Evolutionary conservation across 2,329 filamentous ascomycete genomes (phyloP).

Genomic region (Lasiodiplodia hormozganensis): DNA sequence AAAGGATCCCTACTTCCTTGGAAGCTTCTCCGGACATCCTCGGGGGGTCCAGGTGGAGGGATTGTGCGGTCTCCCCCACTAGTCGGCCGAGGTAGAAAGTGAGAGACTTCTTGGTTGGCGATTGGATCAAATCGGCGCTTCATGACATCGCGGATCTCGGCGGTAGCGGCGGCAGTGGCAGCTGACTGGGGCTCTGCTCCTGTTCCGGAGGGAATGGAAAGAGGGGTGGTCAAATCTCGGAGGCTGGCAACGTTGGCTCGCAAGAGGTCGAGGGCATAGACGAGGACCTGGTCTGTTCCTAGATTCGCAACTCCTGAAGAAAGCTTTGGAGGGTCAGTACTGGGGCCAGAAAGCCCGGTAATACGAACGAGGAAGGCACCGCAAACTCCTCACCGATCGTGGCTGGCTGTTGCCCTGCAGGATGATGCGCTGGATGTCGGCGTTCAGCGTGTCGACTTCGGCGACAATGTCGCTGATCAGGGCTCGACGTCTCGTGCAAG

Average conservation of each 20-base stretch:
- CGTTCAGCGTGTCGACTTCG: constrained; percentile 20
- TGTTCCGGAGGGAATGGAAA: not conserved
- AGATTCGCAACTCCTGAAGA: constrained; percentile 8
- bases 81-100: constrained; percentile 8
- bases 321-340: constrained; percentile 20
- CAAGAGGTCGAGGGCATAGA: constrained; percentile 18
- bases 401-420: constrained; percentile 12
- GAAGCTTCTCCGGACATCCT: constrained; percentile 26
- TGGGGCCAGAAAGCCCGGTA: not conserved
- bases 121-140: constrained; percentile 17
- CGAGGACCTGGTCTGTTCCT: constrained; percentile 23
- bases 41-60: constrained; percentile 5
- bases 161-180: constrained; percentile 17
- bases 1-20: constrained; percentile 21
- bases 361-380: constrained; percentile 1
- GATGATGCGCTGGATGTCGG: constrained; percentile 12
- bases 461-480: constrained; percentile 24
- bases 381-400: constrained; percentile 24
- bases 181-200: constrained; percentile 1
- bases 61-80: constrained; percentile 21
- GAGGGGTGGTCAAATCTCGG: constrained; percentile 9
- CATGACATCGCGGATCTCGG: constrained; percentile 22
- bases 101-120: not conserved
- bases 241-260: constrained; percentile 20
- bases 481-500: constrained; percentile 15